Evolutionary conservation across 2,329 filamentous ascomycete species (phyloP).

Genomic region (Exutisphaerella laricina): DNA sequence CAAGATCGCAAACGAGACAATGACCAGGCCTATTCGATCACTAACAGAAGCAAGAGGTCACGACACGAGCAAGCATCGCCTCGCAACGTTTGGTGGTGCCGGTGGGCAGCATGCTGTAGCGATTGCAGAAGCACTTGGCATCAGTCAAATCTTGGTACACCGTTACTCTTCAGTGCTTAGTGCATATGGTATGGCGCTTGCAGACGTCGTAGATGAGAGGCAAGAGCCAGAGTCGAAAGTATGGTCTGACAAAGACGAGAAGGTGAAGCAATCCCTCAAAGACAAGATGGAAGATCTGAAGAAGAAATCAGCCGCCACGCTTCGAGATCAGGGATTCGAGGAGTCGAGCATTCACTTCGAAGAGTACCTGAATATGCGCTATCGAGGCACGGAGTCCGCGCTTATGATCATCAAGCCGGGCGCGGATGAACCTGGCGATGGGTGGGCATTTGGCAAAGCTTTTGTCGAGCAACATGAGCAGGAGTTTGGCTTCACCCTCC

Average conservation of each 20-base stretch:
- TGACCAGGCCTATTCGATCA: constrained; percentile 84
- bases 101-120: constrained; percentile 90
- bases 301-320: constrained; percentile 61
- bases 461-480: constrained; percentile 85
- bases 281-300: constrained; percentile 74
- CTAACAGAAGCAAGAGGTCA: constrained; percentile 90
- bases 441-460: constrained; percentile 77
- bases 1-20: constrained; percentile 84
- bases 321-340: constrained; percentile 73
- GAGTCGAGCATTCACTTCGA: constrained; percentile 73
- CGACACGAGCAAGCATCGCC: constrained; percentile 81
- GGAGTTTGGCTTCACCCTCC: constrained; percentile 86
- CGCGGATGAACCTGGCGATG: constrained; percentile 56
- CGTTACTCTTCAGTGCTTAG: constrained; percentile 84
- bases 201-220: constrained; percentile 85
- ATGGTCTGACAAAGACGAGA: constrained; percentile 53
- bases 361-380: constrained; percentile 91
- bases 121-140: constrained; percentile 77
- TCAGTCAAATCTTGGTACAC: constrained; percentile 79
- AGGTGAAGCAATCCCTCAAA: constrained; percentile 58
- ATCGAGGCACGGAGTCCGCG: constrained; percentile 83
- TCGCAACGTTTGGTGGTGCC: constrained; percentile 87
- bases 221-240: constrained; percentile 67
- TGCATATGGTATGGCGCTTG: constrained; percentile 87
- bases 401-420: constrained; percentile 79